Conservation (phyloP, 306 rosid genomes). For the Inga leiocalycina region DNA sequence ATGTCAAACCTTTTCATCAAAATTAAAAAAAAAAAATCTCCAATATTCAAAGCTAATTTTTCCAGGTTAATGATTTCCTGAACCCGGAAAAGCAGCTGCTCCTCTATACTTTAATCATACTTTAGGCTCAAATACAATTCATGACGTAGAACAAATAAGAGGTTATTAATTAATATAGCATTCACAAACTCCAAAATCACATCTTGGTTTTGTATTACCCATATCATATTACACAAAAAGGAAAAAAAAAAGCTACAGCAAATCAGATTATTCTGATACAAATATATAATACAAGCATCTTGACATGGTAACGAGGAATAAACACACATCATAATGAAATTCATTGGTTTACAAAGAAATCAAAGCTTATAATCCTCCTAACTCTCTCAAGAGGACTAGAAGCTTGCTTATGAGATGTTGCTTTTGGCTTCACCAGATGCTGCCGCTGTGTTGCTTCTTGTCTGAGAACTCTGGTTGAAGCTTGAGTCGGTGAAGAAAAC, state of each 20-base stretch:
- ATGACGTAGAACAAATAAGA: neutral
- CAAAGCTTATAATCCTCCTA: neutral
- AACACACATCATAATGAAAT: slow-evolving; percentile 17
- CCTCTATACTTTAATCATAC: too few relatives aligned
- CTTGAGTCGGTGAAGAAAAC: slow-evolving; percentile 66
- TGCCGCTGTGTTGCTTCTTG: slow-evolving; percentile 36
- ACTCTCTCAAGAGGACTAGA: slow-evolving; percentile 25
- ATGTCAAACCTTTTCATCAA: too few relatives aligned
- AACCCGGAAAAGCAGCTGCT: too few relatives aligned
- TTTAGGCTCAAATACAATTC: neutral
- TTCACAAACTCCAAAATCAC: neutral
- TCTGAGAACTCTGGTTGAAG: slow-evolving; percentile 53
- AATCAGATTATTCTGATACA: slow-evolving; percentile 32
- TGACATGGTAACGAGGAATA: neutral
- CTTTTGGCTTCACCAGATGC: slow-evolving; percentile 48
- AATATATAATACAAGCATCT: slow-evolving; percentile 29
- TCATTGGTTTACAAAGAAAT: neutral
- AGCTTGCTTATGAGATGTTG: slow-evolving; percentile 33
- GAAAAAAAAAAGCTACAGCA: neutral
- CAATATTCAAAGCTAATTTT: neutral
- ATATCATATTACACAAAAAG: neutral
- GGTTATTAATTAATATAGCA: neutral
- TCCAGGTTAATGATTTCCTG: too few relatives aligned
- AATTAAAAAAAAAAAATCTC: too few relatives aligned
- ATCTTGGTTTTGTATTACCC: neutral